phyloP scores from a whole-genome alignment of 768 basidiomycete species.

The Macrolepiota fuliginosa region DNA sequence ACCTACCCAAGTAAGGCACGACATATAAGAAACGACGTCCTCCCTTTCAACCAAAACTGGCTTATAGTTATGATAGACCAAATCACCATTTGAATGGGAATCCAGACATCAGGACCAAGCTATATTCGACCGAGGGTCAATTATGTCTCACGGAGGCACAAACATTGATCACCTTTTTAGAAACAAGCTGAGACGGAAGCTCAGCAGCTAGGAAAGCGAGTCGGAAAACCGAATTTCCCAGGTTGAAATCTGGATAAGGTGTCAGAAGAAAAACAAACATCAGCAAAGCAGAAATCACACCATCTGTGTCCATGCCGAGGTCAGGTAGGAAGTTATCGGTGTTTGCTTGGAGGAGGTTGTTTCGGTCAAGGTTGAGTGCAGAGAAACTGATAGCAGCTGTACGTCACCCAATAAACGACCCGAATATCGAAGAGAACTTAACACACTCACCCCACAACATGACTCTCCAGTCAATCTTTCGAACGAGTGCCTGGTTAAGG shows the following conservation, averaged over 20 bases:
- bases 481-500: slow-evolving; percentile 36
- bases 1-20: slow-evolving; percentile 36
- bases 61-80: slow-evolving; percentile 50
- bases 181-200: slow-evolving; percentile 60
- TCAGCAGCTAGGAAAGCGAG: slow-evolving; percentile 53
- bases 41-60: slow-evolving; percentile 61
- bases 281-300: slow-evolving; percentile 9
- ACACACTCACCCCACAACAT: slow-evolving; percentile 40
- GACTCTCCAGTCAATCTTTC: slow-evolving; percentile 62
- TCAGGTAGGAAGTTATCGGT: slow-evolving; percentile 58
- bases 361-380: slow-evolving; percentile 52
- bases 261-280: neutral
- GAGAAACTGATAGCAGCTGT: slow-evolving; percentile 53
- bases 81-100: slow-evolving; percentile 54
- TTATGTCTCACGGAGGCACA: neutral
- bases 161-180: slow-evolving; percentile 43
- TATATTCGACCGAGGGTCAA: slow-evolving; percentile 14
- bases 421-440: neutral
- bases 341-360: slow-evolving; percentile 56
- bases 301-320: slow-evolving; percentile 50
- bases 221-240: slow-evolving; percentile 53
- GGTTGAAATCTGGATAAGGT: slow-evolving; percentile 43
- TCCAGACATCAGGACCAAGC: slow-evolving; percentile 65
- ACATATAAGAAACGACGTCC: slow-evolving; percentile 44
- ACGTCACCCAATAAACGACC: neutral